Evolutionary conservation across 2,329 filamentous ascomycete genomes (phyloP).

Genomic region (Zelopaecilomyces penicillatus): DNA sequence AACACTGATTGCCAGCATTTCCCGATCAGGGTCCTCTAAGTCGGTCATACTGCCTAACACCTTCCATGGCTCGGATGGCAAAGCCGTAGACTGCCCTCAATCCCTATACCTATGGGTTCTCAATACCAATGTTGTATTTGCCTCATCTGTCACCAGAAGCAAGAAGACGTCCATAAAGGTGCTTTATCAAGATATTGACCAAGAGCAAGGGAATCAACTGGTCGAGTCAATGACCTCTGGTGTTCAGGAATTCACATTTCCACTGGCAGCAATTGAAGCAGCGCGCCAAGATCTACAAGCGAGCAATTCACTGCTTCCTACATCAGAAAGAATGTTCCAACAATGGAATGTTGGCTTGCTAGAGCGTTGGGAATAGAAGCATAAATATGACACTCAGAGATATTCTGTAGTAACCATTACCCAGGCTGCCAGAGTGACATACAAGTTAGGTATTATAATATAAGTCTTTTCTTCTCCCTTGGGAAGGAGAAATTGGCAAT

Average conservation of each 20-base stretch:
- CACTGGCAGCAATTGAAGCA: constrained; percentile 38
- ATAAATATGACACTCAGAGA: background rate
- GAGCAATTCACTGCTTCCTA: constrained; percentile 46
- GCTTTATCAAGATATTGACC: constrained; percentile 38
- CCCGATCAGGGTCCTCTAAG: constrained; percentile 50
- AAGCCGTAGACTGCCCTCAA: constrained; percentile 3
- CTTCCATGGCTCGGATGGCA: constrained; percentile 7
- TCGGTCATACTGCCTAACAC: constrained; percentile 38
- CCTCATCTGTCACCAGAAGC: constrained; percentile 29
- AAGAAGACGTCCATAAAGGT: constrained; percentile 41
- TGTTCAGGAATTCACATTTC: constrained; percentile 52
- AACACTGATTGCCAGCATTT: constrained; percentile 43
- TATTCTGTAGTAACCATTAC: too few relatives aligned
- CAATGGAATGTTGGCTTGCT: constrained; percentile 62
- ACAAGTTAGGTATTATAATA: too few relatives aligned
- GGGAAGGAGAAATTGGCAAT: too few relatives aligned
- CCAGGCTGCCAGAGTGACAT: too few relatives aligned
- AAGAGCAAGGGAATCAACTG: constrained; percentile 37
- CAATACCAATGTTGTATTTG: constrained; percentile 46
- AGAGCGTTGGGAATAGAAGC: constrained; percentile 27
- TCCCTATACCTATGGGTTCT: constrained; percentile 47
- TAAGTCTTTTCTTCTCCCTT: too few relatives aligned
- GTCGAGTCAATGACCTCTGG: constrained; percentile 44
- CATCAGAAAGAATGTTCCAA: constrained; percentile 47
- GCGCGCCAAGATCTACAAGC: constrained; percentile 35